Conservation (phyloP, 306 rosid genomes). For the Canavalia ensiformis region DNA sequence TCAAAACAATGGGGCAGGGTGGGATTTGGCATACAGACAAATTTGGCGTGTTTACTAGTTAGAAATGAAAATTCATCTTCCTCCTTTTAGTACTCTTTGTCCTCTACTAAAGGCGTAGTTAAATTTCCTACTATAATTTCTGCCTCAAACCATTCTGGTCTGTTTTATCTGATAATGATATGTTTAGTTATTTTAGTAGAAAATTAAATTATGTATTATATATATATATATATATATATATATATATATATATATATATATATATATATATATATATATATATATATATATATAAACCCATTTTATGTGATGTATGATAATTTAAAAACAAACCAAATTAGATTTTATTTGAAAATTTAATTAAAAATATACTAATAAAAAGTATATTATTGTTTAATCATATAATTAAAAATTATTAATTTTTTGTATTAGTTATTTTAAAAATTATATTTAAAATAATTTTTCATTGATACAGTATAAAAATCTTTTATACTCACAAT, state of each 20-base stretch:
- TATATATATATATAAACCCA: background rate
- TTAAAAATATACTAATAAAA: no score
- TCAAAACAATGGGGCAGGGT: background rate
- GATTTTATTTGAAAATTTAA: background rate
- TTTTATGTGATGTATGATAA: background rate
- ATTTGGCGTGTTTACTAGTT: background rate
- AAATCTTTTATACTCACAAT: no score
- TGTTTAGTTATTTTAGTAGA: background rate
- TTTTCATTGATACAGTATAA: no score
- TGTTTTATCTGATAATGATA: background rate
- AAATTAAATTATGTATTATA: background rate
- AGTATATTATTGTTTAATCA: no score
- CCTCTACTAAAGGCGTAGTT: background rate
- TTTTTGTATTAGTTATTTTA: no score
- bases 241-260: no score
- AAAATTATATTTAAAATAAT: no score
- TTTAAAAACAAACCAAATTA: background rate
- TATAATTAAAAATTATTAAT: no score
- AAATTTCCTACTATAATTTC: background rate
- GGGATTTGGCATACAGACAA: background rate
- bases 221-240: no score
- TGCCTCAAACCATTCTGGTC: no score
- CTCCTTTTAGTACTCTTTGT: background rate
- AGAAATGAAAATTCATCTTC: background rate
- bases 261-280: no score